A percentile compares a stretch with the other conserved stretches of the same genome.
phyloP scores from a whole-genome alignment of 164 flowering plant species.

The Aristolochia californica region DNA sequence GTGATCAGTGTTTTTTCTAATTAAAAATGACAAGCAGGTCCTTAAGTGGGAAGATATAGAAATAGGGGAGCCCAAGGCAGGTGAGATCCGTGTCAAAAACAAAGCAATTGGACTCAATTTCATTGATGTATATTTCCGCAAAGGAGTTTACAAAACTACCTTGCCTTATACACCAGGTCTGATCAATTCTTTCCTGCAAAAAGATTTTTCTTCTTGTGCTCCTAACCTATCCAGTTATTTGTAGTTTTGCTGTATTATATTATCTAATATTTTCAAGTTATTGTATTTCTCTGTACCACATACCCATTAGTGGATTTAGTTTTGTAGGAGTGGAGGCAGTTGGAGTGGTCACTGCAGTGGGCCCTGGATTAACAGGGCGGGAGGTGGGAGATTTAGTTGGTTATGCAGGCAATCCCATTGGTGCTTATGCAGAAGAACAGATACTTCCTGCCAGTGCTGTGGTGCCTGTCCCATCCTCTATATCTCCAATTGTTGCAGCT shows the following conservation, averaged over 20 bases:
- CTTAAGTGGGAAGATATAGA: constrained; percentile 88
- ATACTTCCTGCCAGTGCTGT: constrained; percentile 73
- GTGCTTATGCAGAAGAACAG: constrained; percentile 75
- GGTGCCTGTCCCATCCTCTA: constrained; percentile 62
- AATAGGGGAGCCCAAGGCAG: constrained; percentile 55
- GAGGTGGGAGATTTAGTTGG: constrained; percentile 78
- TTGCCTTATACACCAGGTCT: constrained; percentile 79
- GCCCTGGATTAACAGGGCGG: constrained; percentile 71
- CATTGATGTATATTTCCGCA: constrained; percentile 68
- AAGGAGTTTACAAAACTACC: constrained; percentile 64
- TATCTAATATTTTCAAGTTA: background rate
- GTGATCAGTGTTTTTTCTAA: too few species aligned
- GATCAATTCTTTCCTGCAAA: constrained; percentile 9
- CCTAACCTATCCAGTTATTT: background rate
- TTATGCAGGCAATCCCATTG: constrained; percentile 65
- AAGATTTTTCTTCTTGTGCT: too few species aligned
- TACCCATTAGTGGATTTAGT: background rate
- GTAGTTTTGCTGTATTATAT: background rate
- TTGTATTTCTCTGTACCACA: background rate
- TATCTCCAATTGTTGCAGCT: constrained; percentile 56
- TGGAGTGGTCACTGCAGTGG: constrained; percentile 75
- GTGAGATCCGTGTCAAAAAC: constrained; percentile 74
- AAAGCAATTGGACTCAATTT: constrained; percentile 85
- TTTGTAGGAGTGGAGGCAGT: constrained; percentile 68
- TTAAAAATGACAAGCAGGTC: constrained; percentile 29